Conservation (phyloP, 208 protist genomes). For the Plasmodiophora brassicae region DNA sequence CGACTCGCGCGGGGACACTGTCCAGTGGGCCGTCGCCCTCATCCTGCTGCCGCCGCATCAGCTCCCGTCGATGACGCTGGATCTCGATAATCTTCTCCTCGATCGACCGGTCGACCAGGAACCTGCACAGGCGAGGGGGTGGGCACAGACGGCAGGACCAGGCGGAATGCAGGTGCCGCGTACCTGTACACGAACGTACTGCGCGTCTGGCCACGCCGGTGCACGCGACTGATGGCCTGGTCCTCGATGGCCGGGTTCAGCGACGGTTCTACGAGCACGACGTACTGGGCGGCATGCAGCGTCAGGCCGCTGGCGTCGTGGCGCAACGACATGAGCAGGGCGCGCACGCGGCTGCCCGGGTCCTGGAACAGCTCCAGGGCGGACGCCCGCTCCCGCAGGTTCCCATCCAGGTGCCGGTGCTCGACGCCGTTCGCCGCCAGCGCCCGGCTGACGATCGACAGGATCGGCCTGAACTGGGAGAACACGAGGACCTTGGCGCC, state of each 20-base stretch:
- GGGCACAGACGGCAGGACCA: too few relatives aligned
- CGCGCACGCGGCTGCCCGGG: not conserved
- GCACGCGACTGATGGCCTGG: constrained; percentile 43
- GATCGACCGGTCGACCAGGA: constrained; percentile 25
- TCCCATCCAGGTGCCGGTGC: not conserved
- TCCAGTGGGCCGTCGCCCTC: not conserved
- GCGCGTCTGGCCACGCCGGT: constrained; percentile 40
- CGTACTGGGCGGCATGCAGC: constrained; percentile 30
- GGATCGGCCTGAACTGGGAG: constrained; percentile 14
- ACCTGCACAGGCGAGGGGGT: too few relatives aligned
- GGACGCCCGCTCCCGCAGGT: not conserved
- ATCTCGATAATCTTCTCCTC: constrained; percentile 42
- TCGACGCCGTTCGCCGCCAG: not conserved
- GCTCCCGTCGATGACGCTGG: constrained; percentile 31
- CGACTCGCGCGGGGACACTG: too few relatives aligned
- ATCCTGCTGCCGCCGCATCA: not conserved
- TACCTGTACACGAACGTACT: constrained; percentile 10
- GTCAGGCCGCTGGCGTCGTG: constrained; percentile 46
- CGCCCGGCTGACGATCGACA: not conserved
- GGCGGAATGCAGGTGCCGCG: too few relatives aligned
- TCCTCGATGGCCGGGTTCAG: constrained; percentile 55
- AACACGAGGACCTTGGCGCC: constrained; percentile 14
- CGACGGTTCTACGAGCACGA: constrained; percentile 53
- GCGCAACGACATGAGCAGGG: constrained; percentile 29
- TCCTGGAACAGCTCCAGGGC: constrained; percentile 26